A percentile compares a stretch with the other conserved stretches of the same genome.
Conservation (phyloP, 495 filamentous ascomycete genomes). For the Annulohypoxylon nitens region DNA sequence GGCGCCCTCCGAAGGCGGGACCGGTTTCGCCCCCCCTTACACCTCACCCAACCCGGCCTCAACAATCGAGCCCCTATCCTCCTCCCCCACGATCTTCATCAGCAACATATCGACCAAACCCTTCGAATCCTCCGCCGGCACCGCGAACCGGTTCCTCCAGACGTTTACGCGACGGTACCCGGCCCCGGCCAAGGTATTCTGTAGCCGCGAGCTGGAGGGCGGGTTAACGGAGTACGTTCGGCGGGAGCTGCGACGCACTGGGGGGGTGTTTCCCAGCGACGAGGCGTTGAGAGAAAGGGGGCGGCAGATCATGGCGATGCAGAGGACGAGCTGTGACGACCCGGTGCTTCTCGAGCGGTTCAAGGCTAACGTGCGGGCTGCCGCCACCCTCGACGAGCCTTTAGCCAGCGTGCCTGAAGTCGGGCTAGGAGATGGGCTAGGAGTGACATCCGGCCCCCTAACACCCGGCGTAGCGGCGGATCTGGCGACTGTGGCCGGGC, state of each 20-base stretch:
- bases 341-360: slow-evolving; percentile 62
- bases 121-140: slow-evolving; percentile 53
- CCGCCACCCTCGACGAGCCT: slow-evolving; percentile 17
- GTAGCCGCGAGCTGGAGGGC: slow-evolving; percentile 65
- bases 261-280: slow-evolving; percentile 55
- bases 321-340: slow-evolving; percentile 63
- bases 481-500: slow-evolving; percentile 23
- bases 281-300: slow-evolving; percentile 56
- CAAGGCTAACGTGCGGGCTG: slow-evolving; percentile 52
- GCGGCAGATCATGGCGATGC: slow-evolving; percentile 57
- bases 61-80: slow-evolving; percentile 29
- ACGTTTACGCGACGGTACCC: slow-evolving; percentile 53
- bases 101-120: slow-evolving; percentile 50
- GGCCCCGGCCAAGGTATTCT: slow-evolving; percentile 62
- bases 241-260: slow-evolving; percentile 40
- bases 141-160: slow-evolving; percentile 57
- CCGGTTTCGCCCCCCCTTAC: slow-evolving; percentile 65
- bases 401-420: neutral
- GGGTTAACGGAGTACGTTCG: slow-evolving; percentile 60
- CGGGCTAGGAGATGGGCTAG: neutral
- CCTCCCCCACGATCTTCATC: slow-evolving; percentile 48
- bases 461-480: slow-evolving; percentile 31
- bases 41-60: slow-evolving; percentile 51
- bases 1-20: slow-evolving; percentile 58
- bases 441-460: neutral